A percentile compares a stretch with the other conserved stretches of the same genome.
Conservation (phyloP, 306 rosid species). For the Ormosia semicastrata region DNA sequence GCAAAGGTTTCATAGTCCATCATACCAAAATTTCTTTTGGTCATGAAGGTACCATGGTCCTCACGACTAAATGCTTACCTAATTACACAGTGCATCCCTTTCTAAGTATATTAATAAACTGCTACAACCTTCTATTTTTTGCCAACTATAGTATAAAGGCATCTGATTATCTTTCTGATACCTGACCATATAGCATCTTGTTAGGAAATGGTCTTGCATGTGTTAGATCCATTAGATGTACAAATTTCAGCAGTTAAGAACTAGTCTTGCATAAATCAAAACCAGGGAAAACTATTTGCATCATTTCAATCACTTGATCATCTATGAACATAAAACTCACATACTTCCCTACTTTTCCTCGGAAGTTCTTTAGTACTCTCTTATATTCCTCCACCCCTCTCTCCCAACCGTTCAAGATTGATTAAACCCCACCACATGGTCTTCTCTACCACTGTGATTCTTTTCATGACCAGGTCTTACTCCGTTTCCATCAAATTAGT, state of each 20-base stretch:
- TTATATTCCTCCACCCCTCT: neutral
- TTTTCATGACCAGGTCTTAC: neutral
- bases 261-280: neutral
- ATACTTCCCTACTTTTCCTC: neutral
- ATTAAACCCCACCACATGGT: neutral
- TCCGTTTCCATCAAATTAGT: neutral
- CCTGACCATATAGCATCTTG: neutral
- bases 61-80: neutral
- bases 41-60: neutral
- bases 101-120: neutral
- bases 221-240: neutral
- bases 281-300: neutral
- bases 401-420: neutral
- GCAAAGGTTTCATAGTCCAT: neutral
- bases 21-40: neutral
- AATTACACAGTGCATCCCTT: neutral
- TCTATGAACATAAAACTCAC: neutral
- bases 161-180: constrained; percentile 1
- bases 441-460: neutral
- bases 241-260: neutral
- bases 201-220: neutral
- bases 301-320: neutral
- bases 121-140: neutral
- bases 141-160: neutral
- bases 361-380: neutral